Percentiles rank a stretch among this genome's conserved stretches.
These are phyloP conservation scores for Kalanchoe fedtschenkoi DNA, from an alignment of 164 flowering plant genomes.

Conservation along the genomic window DNA sequence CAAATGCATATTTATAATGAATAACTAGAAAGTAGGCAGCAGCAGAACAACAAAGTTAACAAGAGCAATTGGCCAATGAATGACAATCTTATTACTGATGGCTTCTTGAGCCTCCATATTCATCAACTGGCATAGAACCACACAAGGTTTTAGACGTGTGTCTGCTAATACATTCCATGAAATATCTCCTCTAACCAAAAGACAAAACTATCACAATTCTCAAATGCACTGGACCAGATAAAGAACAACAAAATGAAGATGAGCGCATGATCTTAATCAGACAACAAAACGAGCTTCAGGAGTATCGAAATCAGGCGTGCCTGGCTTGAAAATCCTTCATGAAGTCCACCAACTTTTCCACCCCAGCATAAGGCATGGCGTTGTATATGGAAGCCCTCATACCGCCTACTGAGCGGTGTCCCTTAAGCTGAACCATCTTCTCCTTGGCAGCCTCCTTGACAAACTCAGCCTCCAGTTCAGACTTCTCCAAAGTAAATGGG, in stretches of 20 bases:
- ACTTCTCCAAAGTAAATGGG: constrained; percentile 79
- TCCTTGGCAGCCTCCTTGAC: constrained; percentile 79
- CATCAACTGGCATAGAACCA: background rate
- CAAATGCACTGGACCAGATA: background rate
- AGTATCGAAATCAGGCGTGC: constrained; percentile 35
- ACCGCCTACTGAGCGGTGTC: constrained; percentile 95
- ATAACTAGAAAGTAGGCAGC: too few relatives aligned
- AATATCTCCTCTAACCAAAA: background rate
- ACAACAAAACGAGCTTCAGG: background rate
- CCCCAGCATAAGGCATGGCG: constrained; percentile 95
- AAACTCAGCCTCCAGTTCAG: constrained; percentile 81
- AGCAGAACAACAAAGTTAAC: too few relatives aligned
- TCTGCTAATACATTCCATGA: background rate
- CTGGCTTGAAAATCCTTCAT: constrained; percentile 91
- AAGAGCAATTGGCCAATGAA: background rate
- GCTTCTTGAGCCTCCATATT: background rate
- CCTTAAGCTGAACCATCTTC: constrained; percentile 93
- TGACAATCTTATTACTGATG: background rate
- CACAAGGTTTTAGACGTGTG: background rate
- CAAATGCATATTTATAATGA: too few relatives aligned
- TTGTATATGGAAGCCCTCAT: constrained; percentile 96
- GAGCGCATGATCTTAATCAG: background rate
- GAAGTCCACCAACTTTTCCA: constrained; percentile 87
- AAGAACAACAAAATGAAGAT: background rate
- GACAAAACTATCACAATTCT: background rate